Evolutionary conservation across 352 stramenopile species (phyloP).

Genomic region (Thraustochytrium sp.): DNA sequence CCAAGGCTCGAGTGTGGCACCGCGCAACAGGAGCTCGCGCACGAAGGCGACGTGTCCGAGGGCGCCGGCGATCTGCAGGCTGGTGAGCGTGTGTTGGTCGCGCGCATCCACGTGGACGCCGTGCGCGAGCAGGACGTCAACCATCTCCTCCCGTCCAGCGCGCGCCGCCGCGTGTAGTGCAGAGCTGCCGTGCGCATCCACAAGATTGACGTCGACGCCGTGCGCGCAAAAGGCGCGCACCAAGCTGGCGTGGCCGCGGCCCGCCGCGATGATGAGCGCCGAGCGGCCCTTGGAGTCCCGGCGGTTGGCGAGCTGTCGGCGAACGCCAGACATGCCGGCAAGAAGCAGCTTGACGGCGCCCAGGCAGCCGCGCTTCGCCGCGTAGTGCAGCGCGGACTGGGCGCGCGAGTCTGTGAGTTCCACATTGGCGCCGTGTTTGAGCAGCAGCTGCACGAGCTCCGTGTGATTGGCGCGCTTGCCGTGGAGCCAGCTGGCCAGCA

Average conservation of each 20-base stretch:
- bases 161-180: constrained; percentile 55
- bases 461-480: background rate
- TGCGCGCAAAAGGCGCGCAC: constrained; percentile 66
- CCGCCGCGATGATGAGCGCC: constrained; percentile 69
- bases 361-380: background rate
- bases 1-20: background rate
- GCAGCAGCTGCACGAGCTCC: constrained; percentile 10
- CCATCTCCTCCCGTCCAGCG: constrained; percentile 47
- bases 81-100: background rate
- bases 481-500: constrained; percentile 17
- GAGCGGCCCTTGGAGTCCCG: constrained; percentile 66
- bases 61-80: background rate
- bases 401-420: background rate
- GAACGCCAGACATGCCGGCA: background rate
- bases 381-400: constrained; percentile 13
- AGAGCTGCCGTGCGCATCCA: constrained; percentile 64
- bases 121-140: background rate
- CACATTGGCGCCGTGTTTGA: background rate
- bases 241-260: constrained; percentile 70
- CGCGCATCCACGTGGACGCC: background rate
- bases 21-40: background rate
- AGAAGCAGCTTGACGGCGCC: constrained; percentile 3
- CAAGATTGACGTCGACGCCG: constrained; percentile 58
- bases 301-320: constrained; percentile 52
- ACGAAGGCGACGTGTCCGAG: constrained; percentile 4